A percentile compares a stretch with the other conserved stretches of the same genome.
Conservation (phyloP, 192 early-diverging fungal genomes). For the Backusella luteola region DNA sequence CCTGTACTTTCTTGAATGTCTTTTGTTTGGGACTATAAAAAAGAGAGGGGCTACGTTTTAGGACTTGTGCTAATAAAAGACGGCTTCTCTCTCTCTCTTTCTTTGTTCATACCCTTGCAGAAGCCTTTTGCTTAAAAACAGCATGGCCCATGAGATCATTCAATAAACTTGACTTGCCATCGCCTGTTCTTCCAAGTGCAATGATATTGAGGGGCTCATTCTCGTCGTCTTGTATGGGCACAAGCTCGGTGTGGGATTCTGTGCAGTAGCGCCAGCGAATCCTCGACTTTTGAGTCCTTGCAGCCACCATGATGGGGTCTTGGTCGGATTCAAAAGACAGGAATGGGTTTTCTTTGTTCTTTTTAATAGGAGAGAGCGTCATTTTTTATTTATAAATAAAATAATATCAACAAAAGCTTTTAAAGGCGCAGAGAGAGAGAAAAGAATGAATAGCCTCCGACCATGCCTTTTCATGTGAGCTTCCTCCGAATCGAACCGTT, state of each 20-base stretch:
- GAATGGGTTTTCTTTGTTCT: background rate
- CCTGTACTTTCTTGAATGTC: slow-evolving; percentile 10
- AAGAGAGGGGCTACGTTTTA: no score
- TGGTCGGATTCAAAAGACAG: background rate
- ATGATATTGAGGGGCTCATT: background rate
- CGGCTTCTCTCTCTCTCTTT: no score
- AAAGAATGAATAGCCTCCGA: background rate
- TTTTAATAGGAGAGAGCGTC: background rate
- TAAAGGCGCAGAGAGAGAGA: background rate
- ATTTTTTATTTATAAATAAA: background rate
- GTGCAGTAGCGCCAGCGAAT: background rate
- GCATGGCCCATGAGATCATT: slow-evolving; percentile 43
- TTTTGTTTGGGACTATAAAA: slow-evolving; percentile 13
- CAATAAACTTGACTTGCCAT: slow-evolving; percentile 48
- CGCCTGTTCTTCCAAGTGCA: slow-evolving; percentile 22
- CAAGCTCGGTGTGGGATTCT: background rate
- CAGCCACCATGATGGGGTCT: background rate
- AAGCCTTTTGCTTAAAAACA: slow-evolving; percentile 39
- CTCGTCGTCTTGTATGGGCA: background rate
- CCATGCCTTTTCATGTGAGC: background rate
- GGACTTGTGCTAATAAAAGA: background rate
- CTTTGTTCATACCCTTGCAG: slow-evolving; percentile 33
- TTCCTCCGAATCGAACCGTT: background rate
- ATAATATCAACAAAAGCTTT: background rate
- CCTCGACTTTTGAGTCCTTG: background rate